Evolutionary conservation across 1,284 basidiomycete species (phyloP).

Genomic region (Gastroboletus turbinatus): DNA sequence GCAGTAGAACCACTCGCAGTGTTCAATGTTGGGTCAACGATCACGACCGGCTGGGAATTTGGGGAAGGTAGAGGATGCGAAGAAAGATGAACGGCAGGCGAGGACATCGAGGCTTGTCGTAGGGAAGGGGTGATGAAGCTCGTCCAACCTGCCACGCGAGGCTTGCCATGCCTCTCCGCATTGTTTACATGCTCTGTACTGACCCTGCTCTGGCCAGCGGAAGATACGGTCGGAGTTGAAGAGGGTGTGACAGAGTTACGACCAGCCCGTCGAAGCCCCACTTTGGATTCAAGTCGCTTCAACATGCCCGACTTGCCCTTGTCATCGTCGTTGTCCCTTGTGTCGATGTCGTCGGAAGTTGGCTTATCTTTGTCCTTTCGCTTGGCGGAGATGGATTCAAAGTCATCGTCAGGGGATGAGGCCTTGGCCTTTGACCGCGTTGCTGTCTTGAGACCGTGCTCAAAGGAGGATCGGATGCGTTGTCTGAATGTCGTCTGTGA

Average conservation of each 20-base stretch:
- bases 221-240: slow-evolving; percentile 38
- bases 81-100: slow-evolving; percentile 62
- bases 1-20: slow-evolving; percentile 44
- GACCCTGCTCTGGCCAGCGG: slow-evolving; percentile 32
- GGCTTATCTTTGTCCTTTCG: slow-evolving; percentile 45
- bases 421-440: slow-evolving; percentile 47
- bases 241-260: slow-evolving; percentile 46
- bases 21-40: slow-evolving; percentile 46
- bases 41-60: slow-evolving; percentile 49
- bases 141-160: slow-evolving; percentile 51
- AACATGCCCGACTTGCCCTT: slow-evolving; percentile 40
- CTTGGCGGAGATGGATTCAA: slow-evolving; percentile 45
- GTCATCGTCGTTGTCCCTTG: slow-evolving; percentile 29
- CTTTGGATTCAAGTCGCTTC: slow-evolving; percentile 46
- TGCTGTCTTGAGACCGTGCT: slow-evolving; percentile 62
- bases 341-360: slow-evolving; percentile 32
- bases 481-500: slow-evolving; percentile 54
- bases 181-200: slow-evolving; percentile 36
- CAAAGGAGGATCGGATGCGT: slow-evolving; percentile 63
- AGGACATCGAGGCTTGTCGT: slow-evolving; percentile 68
- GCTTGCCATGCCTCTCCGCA: slow-evolving; percentile 38
- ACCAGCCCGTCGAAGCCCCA: slow-evolving; percentile 51
- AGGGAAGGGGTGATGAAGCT: slow-evolving; percentile 63
- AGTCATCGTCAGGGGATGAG: slow-evolving; percentile 35
- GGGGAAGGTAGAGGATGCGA: slow-evolving; percentile 53